These are phyloP conservation scores for Arabis hirsuta DNA, from an alignment of 345 rosid genomes.

Conservation along the genomic window DNA sequence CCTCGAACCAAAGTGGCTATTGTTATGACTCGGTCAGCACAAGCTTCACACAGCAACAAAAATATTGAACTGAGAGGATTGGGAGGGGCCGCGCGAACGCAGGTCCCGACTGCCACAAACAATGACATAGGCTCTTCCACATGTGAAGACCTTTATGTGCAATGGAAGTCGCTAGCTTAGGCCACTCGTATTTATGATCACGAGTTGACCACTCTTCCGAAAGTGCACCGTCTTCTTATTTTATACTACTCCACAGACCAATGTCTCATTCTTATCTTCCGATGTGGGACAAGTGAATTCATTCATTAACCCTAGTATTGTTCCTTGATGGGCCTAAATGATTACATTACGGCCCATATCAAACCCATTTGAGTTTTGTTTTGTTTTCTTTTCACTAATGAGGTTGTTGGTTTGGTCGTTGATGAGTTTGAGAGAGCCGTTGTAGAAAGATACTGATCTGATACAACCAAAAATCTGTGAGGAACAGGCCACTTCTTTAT, in stretches of 20 bases:
- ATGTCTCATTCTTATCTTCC: neutral
- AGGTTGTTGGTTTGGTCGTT: no score
- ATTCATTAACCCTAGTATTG: no score
- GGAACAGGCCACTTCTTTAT: neutral
- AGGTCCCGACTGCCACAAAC: constrained; percentile 56
- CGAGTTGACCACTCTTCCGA: constrained; percentile 13
- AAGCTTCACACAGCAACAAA: no score
- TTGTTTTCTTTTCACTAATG: no score
- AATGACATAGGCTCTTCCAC: constrained; percentile 65
- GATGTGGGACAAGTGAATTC: constrained; percentile 28
- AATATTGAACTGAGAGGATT: neutral
- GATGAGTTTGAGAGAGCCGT: no score
- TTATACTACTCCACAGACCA: neutral
- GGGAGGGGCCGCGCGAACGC: no score
- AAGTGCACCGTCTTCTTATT: fast-evolving
- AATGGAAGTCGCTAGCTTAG: constrained; percentile 48
- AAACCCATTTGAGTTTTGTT: no score
- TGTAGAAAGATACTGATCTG: no score
- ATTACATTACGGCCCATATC: no score
- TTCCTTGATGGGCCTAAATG: constrained; percentile 19
- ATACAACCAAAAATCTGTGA: no score
- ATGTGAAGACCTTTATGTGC: constrained; percentile 46
- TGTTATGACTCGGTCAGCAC: no score
- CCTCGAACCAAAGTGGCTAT: no score
- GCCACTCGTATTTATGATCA: constrained; percentile 38